Conservation (phyloP, 2,329 filamentous ascomycete genomes). For the Colletotrichum sp. region DNA sequence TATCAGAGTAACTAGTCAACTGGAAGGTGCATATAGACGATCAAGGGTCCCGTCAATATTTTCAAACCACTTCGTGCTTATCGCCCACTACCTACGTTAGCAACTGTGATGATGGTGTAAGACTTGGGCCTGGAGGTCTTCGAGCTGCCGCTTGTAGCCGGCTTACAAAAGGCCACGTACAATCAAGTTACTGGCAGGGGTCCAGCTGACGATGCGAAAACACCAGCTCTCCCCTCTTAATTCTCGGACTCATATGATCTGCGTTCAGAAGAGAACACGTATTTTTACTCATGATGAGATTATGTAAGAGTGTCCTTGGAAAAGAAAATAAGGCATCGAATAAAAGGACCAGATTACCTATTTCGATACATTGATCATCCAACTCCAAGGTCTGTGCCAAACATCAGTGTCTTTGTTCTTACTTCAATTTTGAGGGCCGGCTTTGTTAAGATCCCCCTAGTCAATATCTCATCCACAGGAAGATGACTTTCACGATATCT, state of each 20-base stretch:
- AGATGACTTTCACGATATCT: background rate
- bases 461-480: background rate
- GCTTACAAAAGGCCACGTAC: background rate
- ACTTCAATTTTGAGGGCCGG: rapidly evolving
- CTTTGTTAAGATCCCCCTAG: background rate
- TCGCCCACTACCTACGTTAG: background rate
- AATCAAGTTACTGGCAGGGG: background rate
- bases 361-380: background rate
- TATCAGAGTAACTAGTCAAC: background rate
- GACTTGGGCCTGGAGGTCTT: background rate
- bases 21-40: background rate
- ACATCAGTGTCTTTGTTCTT: background rate
- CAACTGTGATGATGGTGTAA: background rate
- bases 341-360: background rate
- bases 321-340: too few relatives aligned
- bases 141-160: background rate
- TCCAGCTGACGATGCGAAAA: background rate
- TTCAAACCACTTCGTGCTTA: background rate
- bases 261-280: background rate
- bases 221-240: background rate
- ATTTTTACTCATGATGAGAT: background rate
- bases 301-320: background rate
- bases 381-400: background rate
- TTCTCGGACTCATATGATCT: background rate
- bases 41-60: background rate